Evolutionary conservation across 805 yeast genomes (phyloP).

Genomic region (Kluyveromyces nonfermentans): DNA sequence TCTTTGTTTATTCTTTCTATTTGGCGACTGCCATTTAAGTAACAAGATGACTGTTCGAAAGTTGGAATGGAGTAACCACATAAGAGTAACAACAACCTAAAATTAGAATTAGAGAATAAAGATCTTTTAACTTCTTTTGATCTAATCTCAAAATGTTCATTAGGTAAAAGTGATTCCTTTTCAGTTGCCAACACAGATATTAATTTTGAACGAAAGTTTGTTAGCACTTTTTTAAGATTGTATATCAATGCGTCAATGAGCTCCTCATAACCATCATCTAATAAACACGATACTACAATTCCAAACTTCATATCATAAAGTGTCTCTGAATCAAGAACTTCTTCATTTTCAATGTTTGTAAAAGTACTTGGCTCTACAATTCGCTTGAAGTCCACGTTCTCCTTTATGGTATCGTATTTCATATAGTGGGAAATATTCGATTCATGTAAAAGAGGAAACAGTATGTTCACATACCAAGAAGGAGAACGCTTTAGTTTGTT

Average conservation of each 20-base stretch:
- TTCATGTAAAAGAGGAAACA: conserved; percentile 51
- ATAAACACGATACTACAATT: conserved; percentile 24
- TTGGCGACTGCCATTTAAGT: conserved; percentile 10
- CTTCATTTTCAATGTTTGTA: conserved; percentile 16
- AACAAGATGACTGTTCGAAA: conserved; percentile 13
- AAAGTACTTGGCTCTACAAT: conserved; percentile 21
- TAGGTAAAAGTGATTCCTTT: conserved; percentile 6
- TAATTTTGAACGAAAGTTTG: conserved; percentile 13
- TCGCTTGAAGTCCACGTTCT: conserved; percentile 1
- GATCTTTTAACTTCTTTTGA: conserved; percentile 6
- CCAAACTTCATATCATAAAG: conserved; percentile 23
- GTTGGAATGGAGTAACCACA: conserved; percentile 19
- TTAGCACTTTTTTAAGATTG: conserved; percentile 13
- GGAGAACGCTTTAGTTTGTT: conserved; percentile 42
- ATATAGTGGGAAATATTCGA: conserved; percentile 39
- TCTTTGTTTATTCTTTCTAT: conserved; percentile 9
- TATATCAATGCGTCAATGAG: conserved; percentile 13
- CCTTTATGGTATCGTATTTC: conserved; percentile 31
- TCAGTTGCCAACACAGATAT: not conserved
- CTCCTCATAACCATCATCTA: conserved; percentile 24
- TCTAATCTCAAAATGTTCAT: conserved; percentile 4
- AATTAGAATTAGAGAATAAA: conserved; percentile 18
- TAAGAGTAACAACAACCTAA: conserved; percentile 19
- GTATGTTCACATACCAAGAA: conserved; percentile 48
- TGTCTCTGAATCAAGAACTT: conserved; percentile 14